Percentiles rank a stretch among this genome's conserved stretches.
Conservation (phyloP, 2,329 filamentous ascomycete genomes). For the Fusarium pilosicola region DNA sequence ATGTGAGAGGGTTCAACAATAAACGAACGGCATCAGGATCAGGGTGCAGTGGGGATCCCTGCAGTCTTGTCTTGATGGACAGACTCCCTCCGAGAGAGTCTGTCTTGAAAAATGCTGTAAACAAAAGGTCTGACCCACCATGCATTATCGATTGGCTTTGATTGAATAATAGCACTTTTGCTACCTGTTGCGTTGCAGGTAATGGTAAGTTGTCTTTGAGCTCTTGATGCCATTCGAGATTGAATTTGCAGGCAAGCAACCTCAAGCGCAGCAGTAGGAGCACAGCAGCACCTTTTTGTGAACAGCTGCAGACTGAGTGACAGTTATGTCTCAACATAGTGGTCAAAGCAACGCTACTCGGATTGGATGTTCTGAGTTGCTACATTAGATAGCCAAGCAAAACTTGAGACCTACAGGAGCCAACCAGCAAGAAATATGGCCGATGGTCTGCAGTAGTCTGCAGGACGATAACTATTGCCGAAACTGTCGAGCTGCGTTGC, state of each 20-base stretch:
- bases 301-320: conserved; percentile 25
- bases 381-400: conserved; percentile 28
- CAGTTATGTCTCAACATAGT: conserved; percentile 26
- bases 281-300: conserved; percentile 8
- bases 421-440: conserved; percentile 27
- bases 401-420: conserved; percentile 18
- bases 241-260: conserved; percentile 9
- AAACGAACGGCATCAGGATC: conserved; percentile 36
- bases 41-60: conserved; percentile 38
- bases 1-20: conserved; percentile 30
- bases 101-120: conserved; percentile 29
- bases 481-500: conserved; percentile 47
- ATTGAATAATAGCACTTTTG: conserved; percentile 9
- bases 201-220: conserved; percentile 8
- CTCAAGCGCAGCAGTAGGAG: conserved; percentile 6
- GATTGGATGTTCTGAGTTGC: conserved; percentile 17
- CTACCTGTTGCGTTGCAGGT: conserved; percentile 15
- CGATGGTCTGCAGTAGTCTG: conserved; percentile 40
- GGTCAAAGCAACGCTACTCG: conserved; percentile 19
- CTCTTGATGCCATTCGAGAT: conserved; percentile 5
- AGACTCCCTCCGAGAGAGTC: conserved; percentile 33
- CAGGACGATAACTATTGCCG: conserved; percentile 39
- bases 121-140: conserved; percentile 39
- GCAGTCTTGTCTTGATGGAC: conserved; percentile 23
- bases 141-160: conserved; percentile 24